Percentiles rank a stretch among this genome's conserved stretches.
Evolutionary conservation across 768 basidiomycete genomes (phyloP).

Genomic region (Grammothele lineata): DNA sequence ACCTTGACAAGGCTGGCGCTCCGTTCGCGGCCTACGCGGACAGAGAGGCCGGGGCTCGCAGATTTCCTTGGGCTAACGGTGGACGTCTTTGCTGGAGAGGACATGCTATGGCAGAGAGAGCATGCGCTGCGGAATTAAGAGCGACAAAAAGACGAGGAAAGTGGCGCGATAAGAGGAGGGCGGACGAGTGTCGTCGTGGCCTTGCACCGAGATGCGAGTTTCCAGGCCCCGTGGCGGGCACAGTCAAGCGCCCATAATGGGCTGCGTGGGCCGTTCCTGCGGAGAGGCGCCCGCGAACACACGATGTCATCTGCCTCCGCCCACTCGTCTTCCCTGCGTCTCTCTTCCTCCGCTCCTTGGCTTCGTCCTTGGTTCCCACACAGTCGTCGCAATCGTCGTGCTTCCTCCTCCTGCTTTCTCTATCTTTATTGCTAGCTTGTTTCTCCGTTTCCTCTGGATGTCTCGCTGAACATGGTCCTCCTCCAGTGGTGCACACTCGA

Average conservation of each 20-base stretch:
- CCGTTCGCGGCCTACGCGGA: slow-evolving; percentile 23
- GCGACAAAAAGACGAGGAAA: neutral
- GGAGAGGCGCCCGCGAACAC: slow-evolving; percentile 1
- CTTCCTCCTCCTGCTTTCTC: neutral
- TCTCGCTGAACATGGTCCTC: slow-evolving; percentile 30
- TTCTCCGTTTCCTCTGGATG: neutral
- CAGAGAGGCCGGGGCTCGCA: slow-evolving; percentile 14
- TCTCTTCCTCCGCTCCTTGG: neutral
- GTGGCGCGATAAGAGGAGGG: slow-evolving; percentile 4
- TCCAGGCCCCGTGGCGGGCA: neutral
- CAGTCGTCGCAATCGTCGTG: too few species aligned
- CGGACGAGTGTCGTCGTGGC: slow-evolving; percentile 12
- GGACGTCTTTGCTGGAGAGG: slow-evolving; percentile 5
- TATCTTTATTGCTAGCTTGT: neutral
- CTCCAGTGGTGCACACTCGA: slow-evolving; percentile 66
- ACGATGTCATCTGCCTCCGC: slow-evolving; percentile 8
- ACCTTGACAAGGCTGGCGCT: slow-evolving; percentile 81
- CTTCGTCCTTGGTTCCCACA: too few species aligned
- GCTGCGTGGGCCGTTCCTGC: neutral
- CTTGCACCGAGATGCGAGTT: neutral
- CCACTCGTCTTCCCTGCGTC: neutral
- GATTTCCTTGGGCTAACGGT: slow-evolving; percentile 10
- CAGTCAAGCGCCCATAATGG: slow-evolving; percentile 8
- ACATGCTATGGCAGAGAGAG: slow-evolving; percentile 7
- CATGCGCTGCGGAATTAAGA: neutral